Percentiles rank a stretch among this genome's conserved stretches.
phyloP scores from a whole-genome alignment of 495 filamentous ascomycete genomes.

The Penicillium longicatenatum region DNA sequence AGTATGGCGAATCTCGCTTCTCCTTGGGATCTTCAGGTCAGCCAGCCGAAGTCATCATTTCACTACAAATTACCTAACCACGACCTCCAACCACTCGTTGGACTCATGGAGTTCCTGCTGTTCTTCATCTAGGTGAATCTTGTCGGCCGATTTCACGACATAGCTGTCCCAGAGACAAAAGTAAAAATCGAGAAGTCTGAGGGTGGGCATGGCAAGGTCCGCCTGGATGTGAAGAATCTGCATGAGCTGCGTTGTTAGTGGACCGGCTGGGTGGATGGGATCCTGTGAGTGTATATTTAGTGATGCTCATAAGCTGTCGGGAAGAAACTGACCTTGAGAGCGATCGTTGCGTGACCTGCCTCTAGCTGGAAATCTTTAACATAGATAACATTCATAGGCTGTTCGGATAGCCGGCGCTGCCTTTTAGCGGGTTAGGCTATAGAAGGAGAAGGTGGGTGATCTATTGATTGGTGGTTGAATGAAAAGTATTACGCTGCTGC shows the following conservation, averaged over 20 bases:
- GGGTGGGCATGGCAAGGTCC: not conserved
- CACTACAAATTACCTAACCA: no score
- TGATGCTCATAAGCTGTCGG: not conserved
- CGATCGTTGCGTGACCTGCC: not conserved
- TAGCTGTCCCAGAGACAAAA: slow-evolving; percentile 1
- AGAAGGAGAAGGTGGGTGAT: not conserved
- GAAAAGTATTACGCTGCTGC: not conserved
- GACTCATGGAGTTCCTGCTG: not conserved
- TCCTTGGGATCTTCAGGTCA: no score
- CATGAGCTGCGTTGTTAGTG: slow-evolving; percentile 2
- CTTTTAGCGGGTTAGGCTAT: not conserved
- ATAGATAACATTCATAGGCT: not conserved
- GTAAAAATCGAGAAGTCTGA: slow-evolving; percentile 2
- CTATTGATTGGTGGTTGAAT: not conserved
- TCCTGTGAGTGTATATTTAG: not conserved
- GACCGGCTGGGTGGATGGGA: not conserved
- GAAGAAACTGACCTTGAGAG: not conserved
- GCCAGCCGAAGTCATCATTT: no score
- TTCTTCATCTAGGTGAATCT: slow-evolving; percentile 6
- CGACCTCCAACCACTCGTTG: slow-evolving; percentile 2
- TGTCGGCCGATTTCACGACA: slow-evolving; percentile 3
- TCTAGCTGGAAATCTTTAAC: not conserved
- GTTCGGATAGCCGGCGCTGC: not conserved
- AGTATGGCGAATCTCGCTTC: no score
- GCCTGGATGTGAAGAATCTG: not conserved